Evolutionary conservation across 352 stramenopile species (phyloP).

Genomic region (Globisporangium cylindrosporum): DNA sequence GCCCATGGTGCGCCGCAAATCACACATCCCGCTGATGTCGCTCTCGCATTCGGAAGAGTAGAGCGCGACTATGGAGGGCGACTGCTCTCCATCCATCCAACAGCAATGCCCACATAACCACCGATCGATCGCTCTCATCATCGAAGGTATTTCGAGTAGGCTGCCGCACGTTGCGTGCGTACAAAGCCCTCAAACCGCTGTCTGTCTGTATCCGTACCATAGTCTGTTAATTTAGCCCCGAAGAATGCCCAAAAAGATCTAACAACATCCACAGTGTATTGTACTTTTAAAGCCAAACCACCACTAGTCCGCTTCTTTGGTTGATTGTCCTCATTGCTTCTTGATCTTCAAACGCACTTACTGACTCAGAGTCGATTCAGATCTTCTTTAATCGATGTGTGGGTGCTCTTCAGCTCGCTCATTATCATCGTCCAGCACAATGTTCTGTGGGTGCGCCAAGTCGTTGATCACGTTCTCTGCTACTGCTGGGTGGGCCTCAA

Average conservation of each 20-base stretch:
- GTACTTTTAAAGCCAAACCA: conserved; percentile 9
- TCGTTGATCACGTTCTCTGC: conserved; percentile 64
- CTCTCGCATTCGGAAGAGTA: conserved; percentile 27
- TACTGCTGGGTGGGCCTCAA: conserved; percentile 50
- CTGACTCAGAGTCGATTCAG: background rate
- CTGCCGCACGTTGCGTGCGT: background rate
- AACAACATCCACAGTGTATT: conserved; percentile 14
- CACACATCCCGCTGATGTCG: conserved; percentile 55
- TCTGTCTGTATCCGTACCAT: conserved; percentile 10
- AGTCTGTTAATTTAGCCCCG: conserved; percentile 13
- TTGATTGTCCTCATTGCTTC: background rate
- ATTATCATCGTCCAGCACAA: conserved; percentile 37
- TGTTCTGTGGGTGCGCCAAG: conserved; percentile 36
- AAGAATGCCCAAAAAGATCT: conserved; percentile 7
- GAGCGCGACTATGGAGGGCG: conserved; percentile 2
- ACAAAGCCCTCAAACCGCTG: background rate
- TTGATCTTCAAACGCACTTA: background rate
- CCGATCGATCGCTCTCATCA: background rate
- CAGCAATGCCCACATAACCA: background rate
- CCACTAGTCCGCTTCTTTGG: background rate
- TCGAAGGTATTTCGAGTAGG: background rate
- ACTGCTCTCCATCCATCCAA: background rate
- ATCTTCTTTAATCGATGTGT: conserved; percentile 49
- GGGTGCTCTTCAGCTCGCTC: conserved; percentile 33
- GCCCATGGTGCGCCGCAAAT: conserved; percentile 44